Percentiles rank a stretch among this genome's conserved stretches.
Conservation (phyloP, 116 monocot species). For the Zostera marina region DNA sequence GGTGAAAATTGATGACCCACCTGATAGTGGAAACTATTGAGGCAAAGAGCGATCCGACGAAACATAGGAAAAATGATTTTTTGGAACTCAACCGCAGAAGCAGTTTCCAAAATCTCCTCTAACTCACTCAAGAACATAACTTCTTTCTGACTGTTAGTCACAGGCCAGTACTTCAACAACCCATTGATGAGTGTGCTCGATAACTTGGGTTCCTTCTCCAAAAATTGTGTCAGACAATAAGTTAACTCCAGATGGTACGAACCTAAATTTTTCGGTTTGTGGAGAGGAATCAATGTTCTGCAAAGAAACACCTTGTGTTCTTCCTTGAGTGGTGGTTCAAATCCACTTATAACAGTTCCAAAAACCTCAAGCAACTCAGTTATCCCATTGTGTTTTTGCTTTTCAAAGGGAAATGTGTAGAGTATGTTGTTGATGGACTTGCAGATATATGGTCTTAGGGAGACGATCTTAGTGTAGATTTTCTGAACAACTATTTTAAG, state of each 20-base stretch:
- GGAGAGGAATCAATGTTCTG: conserved; percentile 12
- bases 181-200: conserved; percentile 12
- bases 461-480: conserved; percentile 9
- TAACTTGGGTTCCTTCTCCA: conserved; percentile 17
- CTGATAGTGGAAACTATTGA: conserved; percentile 13
- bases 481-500: conserved; percentile 10
- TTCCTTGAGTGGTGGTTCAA: conserved; percentile 8
- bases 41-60: conserved; percentile 8
- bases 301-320: conserved; percentile 21
- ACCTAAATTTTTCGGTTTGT: conserved; percentile 12
- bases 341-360: conserved; percentile 16
- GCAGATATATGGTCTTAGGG: conserved; percentile 11
- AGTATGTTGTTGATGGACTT: conserved; percentile 16
- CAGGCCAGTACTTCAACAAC: conserved; percentile 17
- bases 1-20: neutral
- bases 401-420: conserved; percentile 10
- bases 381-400: conserved; percentile 13
- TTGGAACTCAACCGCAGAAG: conserved; percentile 12
- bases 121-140: conserved; percentile 16
- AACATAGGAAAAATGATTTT: conserved; percentile 13
- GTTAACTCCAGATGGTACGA: conserved; percentile 13
- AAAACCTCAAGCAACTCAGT: conserved; percentile 13
- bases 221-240: conserved; percentile 14
- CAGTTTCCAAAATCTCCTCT: conserved; percentile 17
- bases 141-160: conserved; percentile 17